Conservation (phyloP, 495 filamentous ascomycete species). For the Aspergillus carlsbadensis region DNA sequence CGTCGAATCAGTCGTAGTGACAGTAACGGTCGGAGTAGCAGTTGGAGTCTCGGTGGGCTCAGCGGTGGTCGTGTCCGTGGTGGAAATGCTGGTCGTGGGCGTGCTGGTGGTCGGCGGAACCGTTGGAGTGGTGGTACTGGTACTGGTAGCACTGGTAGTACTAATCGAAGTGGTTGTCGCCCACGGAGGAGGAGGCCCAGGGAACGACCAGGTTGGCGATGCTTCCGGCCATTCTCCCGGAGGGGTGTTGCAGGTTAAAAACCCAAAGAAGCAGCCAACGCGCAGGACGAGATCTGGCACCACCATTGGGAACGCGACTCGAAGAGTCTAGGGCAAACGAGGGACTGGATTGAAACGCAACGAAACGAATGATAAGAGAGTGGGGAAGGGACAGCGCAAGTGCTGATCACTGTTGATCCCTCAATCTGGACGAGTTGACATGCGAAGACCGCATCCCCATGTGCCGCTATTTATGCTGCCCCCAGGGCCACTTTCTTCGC, state of each 20-base stretch:
- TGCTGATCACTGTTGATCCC: background rate
- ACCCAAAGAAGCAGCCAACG: slow-evolving; percentile 32
- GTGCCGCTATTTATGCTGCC: slow-evolving; percentile 12
- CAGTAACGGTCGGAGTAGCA: background rate
- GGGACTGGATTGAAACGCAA: slow-evolving; percentile 14
- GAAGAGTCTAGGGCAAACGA: slow-evolving; percentile 12
- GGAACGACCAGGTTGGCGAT: slow-evolving; percentile 26
- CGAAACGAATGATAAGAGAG: slow-evolving; percentile 28
- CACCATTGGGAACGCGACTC: slow-evolving; percentile 30
- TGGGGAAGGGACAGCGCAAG: background rate
- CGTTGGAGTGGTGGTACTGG: background rate
- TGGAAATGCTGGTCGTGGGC: background rate
- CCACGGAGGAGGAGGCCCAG: slow-evolving; percentile 20
- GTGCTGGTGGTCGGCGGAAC: background rate
- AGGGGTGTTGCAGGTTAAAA: slow-evolving; percentile 42
- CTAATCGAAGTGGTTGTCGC: slow-evolving; percentile 12
- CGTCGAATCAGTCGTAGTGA: background rate
- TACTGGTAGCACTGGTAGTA: background rate
- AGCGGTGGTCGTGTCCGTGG: background rate
- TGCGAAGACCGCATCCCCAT: slow-evolving; percentile 10
- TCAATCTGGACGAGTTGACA: slow-evolving; percentile 6
- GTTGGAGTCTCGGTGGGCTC: too few species aligned
- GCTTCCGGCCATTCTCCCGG: slow-evolving; percentile 32
- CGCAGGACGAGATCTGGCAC: slow-evolving; percentile 25
- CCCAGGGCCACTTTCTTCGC: background rate